These are phyloP conservation scores for Kalmusia sp. DNA, from an alignment of 2,329 filamentous ascomycete genomes.

Conservation along the genomic window DNA sequence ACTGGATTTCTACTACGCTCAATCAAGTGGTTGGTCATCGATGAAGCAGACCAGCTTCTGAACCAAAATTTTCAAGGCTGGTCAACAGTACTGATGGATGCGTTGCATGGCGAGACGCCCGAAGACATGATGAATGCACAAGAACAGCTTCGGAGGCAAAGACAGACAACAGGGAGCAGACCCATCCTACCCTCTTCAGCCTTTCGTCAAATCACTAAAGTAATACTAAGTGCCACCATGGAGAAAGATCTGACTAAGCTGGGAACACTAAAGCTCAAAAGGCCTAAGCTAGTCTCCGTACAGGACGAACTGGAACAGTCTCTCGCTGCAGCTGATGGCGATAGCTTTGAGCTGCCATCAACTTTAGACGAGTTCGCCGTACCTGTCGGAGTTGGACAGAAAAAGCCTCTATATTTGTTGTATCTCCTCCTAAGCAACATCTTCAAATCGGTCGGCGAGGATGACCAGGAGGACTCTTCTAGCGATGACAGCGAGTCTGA, in stretches of 20 bases:
- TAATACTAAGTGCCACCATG: constrained; percentile 91
- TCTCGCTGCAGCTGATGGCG: constrained; percentile 33
- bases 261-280: constrained; percentile 72
- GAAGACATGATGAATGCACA: constrained; percentile 57
- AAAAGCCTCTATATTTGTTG: constrained; percentile 81
- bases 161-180: constrained; percentile 45
- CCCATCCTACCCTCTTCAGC: constrained; percentile 25
- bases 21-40: constrained; percentile 87
- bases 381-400: constrained; percentile 58
- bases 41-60: constrained; percentile 91
- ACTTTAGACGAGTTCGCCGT: constrained; percentile 56
- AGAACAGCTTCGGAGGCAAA: constrained; percentile 58
- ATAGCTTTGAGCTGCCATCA: constrained; percentile 64
- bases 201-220: constrained; percentile 69
- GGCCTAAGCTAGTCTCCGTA: constrained; percentile 79
- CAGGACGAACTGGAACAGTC: constrained; percentile 58
- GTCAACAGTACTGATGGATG: constrained; percentile 73
- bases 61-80: constrained; percentile 94
- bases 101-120: constrained; percentile 60
- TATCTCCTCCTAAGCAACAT: constrained; percentile 71
- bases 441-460: constrained; percentile 22
- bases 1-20: constrained; percentile 79
- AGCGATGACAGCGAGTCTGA: constrained; percentile 15
- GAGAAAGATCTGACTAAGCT: constrained; percentile 84
- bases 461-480: constrained; percentile 27